These are phyloP conservation scores for Helianthus annuus DNA, from an alignment of 129 eudicot species.

Conservation along the genomic window HanXRQr2.0-SUNRISE NC_035438.2:46490973-46491472, in stretches of 20 bases:
- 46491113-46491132: conserved; percentile 40
- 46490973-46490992: neutral
- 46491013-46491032: neutral
- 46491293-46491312: neutral
- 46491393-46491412: neutral
- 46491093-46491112: conserved; percentile 16
- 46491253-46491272: neutral
- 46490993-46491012: neutral
- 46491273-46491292: conserved; percentile 16
- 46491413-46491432: neutral
- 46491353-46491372: neutral
- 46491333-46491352: neutral
- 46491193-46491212: conserved; percentile 15
- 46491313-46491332: conserved; percentile 10
- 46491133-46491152: conserved; percentile 42
- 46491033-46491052: conserved; percentile 23
- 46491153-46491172: conserved; percentile 21
- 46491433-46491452: neutral
- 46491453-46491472: no score
- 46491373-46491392: neutral
- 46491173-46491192: conserved; percentile 20
- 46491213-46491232: conserved; percentile 17
- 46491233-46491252: conserved; percentile 1
- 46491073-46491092: conserved; percentile 21
- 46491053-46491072: conserved; percentile 21